Conservation (phyloP, 164 flowering plant genomes). For the Piper longum region DNA sequence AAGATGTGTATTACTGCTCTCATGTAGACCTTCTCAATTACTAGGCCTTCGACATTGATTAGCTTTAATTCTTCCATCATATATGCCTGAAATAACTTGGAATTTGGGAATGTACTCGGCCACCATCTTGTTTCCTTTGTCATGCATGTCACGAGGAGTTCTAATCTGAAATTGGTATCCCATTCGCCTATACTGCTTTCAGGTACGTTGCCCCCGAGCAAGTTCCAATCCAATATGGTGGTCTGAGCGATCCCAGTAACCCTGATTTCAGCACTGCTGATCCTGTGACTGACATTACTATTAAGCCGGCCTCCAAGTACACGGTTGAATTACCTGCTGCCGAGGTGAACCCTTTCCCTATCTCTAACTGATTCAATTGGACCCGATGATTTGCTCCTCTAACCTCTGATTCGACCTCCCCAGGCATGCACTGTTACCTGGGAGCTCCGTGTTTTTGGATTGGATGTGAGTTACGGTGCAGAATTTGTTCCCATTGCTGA, state of each 20-base stretch:
- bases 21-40: too few relatives aligned
- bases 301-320: constrained; percentile 65
- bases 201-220: constrained; percentile 87
- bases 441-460: constrained; percentile 72
- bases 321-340: constrained; percentile 52
- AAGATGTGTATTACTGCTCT: too few relatives aligned
- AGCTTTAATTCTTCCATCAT: background rate
- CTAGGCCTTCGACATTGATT: too few relatives aligned
- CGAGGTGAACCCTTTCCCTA: constrained; percentile 32
- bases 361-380: background rate
- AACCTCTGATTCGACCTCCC: background rate
- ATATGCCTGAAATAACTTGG: background rate
- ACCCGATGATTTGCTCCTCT: background rate
- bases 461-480: constrained; percentile 70
- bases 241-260: constrained; percentile 52
- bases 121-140: background rate
- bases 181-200: too few relatives aligned
- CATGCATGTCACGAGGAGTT: too few relatives aligned
- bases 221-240: constrained; percentile 76
- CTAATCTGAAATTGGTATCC: too few relatives aligned
- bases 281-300: constrained; percentile 44
- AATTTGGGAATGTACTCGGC: background rate
- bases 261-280: constrained; percentile 52
- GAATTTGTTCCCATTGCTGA: constrained; percentile 59
- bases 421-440: constrained; percentile 46